Base-by-base conservation (phyloP, 495 filamentous ascomycete genomes). In the Neurospora sp. region DNA sequence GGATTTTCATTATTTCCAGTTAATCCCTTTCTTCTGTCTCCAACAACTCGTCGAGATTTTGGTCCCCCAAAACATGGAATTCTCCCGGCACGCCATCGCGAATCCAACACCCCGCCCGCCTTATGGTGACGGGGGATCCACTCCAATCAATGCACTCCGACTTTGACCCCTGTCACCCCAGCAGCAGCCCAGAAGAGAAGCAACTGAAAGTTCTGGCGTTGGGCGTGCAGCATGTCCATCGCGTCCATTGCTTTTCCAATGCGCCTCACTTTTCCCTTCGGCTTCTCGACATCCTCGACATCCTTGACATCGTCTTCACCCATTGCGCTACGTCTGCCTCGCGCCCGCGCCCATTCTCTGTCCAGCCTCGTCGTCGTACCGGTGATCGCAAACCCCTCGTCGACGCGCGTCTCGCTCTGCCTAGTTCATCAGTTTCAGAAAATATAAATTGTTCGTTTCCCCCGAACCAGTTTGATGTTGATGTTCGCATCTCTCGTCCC, bases 191-290 rank as follows among this genome's bases (percentile, higher is more conserved):
- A 59, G 48, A 59, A 59, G 23, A 59, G 48, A 59, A 59, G 23
- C 46, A 54, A 54, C 42, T 9, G 7, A 44, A 46, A 46, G 18
- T 48, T 48, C 44, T 48, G 44, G 44, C 44, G 44, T 48, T 23
- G n/a, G 44, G 44, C 12, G 48, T 59, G 48, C 48, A 59, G 48
- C 48, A 35, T 62, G 54, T 62, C 54, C 54, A 42, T 42, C 41
- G 16, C 41, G 41, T 41, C 40, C 14, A 16, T 42, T 16, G 16
- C 41, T 18, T 42, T 44, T 46, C 12, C 75, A 16, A 37, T 39
- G 62, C 73, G 75, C 76, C 73, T 70, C 76, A 69, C 40, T 78
- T 74, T 75, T 48, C 71, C 72, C 66, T 39, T 73, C 69, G 59
- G 71, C 48, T 62, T 69, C 23, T 35, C 23, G 23, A 27, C 14